phyloP scores from a whole-genome alignment of 345 rosid species.

The Angophora floribunda region DNA sequence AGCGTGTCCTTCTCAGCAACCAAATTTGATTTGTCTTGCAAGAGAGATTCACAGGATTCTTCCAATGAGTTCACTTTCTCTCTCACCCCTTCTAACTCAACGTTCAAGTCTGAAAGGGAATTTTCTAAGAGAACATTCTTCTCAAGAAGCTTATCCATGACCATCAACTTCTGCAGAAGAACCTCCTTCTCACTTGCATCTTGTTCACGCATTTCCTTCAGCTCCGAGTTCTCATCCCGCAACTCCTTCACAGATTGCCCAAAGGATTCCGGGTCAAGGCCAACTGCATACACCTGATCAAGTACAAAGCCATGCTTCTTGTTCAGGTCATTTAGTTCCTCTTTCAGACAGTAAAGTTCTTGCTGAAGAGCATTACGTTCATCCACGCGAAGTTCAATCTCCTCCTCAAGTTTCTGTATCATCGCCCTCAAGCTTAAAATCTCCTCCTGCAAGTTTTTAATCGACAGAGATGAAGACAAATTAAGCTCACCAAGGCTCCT shows the following conservation, averaged over 20 bases:
- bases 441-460: constrained; percentile 60
- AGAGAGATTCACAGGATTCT: constrained; percentile 47
- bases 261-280: constrained; percentile 50
- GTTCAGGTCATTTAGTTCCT: constrained; percentile 72
- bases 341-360: constrained; percentile 91
- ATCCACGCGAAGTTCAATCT: constrained; percentile 79
- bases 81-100: constrained; percentile 68
- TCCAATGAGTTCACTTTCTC: constrained; percentile 58
- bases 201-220: constrained; percentile 44
- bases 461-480: constrained; percentile 61
- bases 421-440: constrained; percentile 57
- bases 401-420: constrained; percentile 81
- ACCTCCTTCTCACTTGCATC: constrained; percentile 40
- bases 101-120: constrained; percentile 79
- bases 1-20: constrained; percentile 48
- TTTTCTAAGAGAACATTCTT: constrained; percentile 77
- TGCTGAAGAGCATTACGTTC: constrained; percentile 97
- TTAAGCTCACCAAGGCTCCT: constrained; percentile 51
- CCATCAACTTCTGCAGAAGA: constrained; percentile 58
- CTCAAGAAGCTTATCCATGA: constrained; percentile 74
- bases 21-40: constrained; percentile 58
- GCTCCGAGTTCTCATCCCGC: constrained; percentile 49
- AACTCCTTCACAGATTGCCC: constrained; percentile 60
- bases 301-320: constrained; percentile 49
- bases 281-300: constrained; percentile 69